Percentiles rank a stretch among this genome's conserved stretches.
Evolutionary conservation across 768 basidiomycete genomes (phyloP).

Genomic region (Pluteus cervinus): DNA sequence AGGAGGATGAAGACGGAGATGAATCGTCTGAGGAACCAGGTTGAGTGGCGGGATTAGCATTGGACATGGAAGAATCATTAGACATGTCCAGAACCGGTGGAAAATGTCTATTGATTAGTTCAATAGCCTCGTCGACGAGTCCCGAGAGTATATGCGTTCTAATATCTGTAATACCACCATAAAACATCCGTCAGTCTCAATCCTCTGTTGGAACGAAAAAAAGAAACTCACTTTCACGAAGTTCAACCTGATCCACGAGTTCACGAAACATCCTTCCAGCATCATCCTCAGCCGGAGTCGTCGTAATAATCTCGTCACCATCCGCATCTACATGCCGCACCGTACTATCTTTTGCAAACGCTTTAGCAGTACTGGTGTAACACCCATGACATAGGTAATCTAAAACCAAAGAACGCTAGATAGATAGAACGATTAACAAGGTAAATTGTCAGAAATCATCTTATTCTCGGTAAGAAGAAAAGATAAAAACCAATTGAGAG

Average conservation of each 20-base stretch:
- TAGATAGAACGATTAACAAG: constrained; percentile 2
- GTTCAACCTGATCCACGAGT: constrained; percentile 2
- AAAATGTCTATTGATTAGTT: constrained; percentile 64
- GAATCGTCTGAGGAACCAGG: constrained; percentile 2
- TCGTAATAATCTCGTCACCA: constrained; percentile 57
- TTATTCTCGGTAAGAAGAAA: constrained; percentile 3
- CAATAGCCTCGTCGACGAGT: constrained; percentile 64
- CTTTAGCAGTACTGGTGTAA: constrained; percentile 64
- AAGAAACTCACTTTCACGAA: constrained; percentile 2
- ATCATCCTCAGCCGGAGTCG: constrained; percentile 12
- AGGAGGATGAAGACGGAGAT: constrained; percentile 17
- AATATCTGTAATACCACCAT: constrained; percentile 45
- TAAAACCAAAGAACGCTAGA: constrained; percentile 61
- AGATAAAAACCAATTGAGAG: constrained; percentile 35
- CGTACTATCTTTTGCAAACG: constrained; percentile 59
- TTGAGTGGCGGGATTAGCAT: constrained; percentile 2
- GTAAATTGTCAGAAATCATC: neutral
- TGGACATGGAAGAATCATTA: too few relatives aligned
- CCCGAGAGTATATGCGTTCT: constrained; percentile 66
- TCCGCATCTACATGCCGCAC: constrained; percentile 62
- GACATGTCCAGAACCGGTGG: constrained; percentile 55
- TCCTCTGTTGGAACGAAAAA: too few relatives aligned
- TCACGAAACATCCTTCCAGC: too few relatives aligned
- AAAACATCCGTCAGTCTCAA: neutral
- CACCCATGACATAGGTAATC: constrained; percentile 75